Evolutionary conservation across 805 yeast genomes (phyloP).

Genomic region (Saturnispora quitensis): DNA sequence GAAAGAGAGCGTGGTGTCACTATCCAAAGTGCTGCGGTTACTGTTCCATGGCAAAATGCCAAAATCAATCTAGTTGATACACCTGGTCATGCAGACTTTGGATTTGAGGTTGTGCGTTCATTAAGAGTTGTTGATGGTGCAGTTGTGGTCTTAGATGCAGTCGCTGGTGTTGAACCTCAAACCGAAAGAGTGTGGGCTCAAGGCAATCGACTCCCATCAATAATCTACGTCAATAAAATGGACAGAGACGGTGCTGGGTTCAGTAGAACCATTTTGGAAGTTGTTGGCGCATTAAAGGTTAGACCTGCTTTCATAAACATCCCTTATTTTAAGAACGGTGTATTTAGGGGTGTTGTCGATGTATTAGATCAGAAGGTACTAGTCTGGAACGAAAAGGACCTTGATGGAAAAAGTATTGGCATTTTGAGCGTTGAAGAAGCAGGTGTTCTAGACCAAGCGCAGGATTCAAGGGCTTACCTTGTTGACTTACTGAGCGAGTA

Average conservation of each 20-base stretch:
- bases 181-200: constrained; percentile 96
- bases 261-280: constrained; percentile 79
- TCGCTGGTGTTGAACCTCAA: constrained; percentile 97
- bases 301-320: constrained; percentile 65
- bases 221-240: constrained; percentile 88
- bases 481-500: constrained; percentile 78
- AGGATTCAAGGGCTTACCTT: constrained; percentile 58
- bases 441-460: constrained; percentile 38
- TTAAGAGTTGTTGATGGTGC: constrained; percentile 91
- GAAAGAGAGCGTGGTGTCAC: constrained; percentile 93
- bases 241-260: constrained; percentile 95
- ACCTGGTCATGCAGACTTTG: constrained; percentile 97
- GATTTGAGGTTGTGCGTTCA: constrained; percentile 87
- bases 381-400: constrained; percentile 34
- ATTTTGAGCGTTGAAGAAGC: constrained; percentile 35
- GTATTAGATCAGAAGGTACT: constrained; percentile 54
- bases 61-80: constrained; percentile 88
- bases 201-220: constrained; percentile 63
- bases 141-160: constrained; percentile 86
- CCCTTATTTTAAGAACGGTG: constrained; percentile 52
- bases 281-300: constrained; percentile 66
- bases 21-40: constrained; percentile 91
- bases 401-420: constrained; percentile 39
- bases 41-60: constrained; percentile 69
- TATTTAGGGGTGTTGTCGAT: constrained; percentile 69